A percentile compares a stretch with the other conserved stretches of the same genome.
These are phyloP conservation scores for Mitragyna speciosa DNA, from an alignment of 257 asterid species.

Conservation along the genomic window DNA sequence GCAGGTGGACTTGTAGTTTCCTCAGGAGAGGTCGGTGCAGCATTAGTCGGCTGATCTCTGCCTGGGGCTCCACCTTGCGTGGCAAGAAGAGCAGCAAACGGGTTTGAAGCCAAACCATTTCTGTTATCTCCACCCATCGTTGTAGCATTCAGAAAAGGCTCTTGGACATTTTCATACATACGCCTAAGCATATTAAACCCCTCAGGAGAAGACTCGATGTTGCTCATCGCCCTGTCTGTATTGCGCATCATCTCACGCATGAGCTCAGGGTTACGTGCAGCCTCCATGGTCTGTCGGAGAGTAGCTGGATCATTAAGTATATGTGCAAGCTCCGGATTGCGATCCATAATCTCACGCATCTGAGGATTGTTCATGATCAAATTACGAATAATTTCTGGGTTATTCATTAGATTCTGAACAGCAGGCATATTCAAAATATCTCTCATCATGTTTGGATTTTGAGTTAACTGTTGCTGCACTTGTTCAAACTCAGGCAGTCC, in stretches of 20 bases:
- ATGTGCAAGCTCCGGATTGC: conserved; percentile 58
- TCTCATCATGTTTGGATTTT: conserved; percentile 58
- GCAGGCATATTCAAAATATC: conserved; percentile 53
- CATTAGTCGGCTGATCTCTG: conserved; percentile 30
- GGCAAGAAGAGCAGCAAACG: conserved; percentile 52
- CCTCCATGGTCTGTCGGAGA: conserved; percentile 63
- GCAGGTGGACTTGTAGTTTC: conserved; percentile 38
- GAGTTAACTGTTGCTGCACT: conserved; percentile 48
- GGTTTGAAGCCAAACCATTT: conserved; percentile 45
- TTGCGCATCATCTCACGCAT: conserved; percentile 74
- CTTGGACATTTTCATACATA: conserved; percentile 64
- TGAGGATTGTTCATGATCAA: conserved; percentile 58
- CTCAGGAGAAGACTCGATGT: conserved; percentile 63
- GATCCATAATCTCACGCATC: conserved; percentile 64
- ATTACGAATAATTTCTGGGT: conserved; percentile 56
- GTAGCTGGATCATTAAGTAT: conserved; percentile 60
- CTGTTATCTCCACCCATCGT: conserved; percentile 48
- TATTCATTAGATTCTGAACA: conserved; percentile 53
- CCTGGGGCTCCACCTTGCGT: conserved; percentile 39
- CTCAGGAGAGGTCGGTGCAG: conserved; percentile 36
- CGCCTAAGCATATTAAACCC: conserved; percentile 70
- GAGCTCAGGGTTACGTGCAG: conserved; percentile 63
- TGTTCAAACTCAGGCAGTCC: conserved; percentile 53
- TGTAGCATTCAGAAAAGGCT: conserved; percentile 58
- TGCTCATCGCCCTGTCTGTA: conserved; percentile 66